Evolutionary conservation across 225 moss, liverwort and hornwort species (phyloP), one percentile per base, ranked within the genome.

Genomic region (Ulota crispa): DNA sequence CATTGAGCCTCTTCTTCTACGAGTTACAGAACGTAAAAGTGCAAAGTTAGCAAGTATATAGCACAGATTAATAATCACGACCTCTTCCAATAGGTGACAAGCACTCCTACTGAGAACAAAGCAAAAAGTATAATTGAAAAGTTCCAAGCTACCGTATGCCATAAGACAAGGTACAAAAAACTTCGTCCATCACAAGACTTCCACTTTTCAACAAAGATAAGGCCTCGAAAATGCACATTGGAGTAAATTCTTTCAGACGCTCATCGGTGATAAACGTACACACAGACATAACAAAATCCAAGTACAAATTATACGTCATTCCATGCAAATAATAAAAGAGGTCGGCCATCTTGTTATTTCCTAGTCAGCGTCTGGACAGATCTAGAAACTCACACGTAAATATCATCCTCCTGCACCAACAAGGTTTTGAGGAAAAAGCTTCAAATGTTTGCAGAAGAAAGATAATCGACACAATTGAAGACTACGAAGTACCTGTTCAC

Each of bases 401-500:
- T 28, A 47, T 26, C 27, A 66, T 76, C 28, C 61, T 75, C 52
- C 26, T 54, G 26, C 14, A 75, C 26, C 57, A 68, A 47, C 28
- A 69, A 64, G 20, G 21, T 59, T 45, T 55, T 45, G 54, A 74
- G 39, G 65, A 31, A 53, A 60, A 31, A 67, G 34, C 57, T 61
- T 76, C 63, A 57, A 39, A 50, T 84, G 26, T 64, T 72, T n/a
- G 50, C 56, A 78, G 23, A 53, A 37, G n/a, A 77, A 4, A 62
- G 24, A 81, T 55, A 61, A 74, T 37, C 69, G 64, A 59, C 71
- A 42, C 41, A n/a, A 64, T 65, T 55, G 71, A 82, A 27, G 42
- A 71, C 36, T 64, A 65, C 18, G 11, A 79, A 31, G 73, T 92
- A 97, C 97, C 96, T 94, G 82, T 94, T 99, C 20, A 96, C 93